Evolutionary conservation across 2,329 filamentous ascomycete species (phyloP).

Genomic region (Neonectria magnoliae): DNA sequence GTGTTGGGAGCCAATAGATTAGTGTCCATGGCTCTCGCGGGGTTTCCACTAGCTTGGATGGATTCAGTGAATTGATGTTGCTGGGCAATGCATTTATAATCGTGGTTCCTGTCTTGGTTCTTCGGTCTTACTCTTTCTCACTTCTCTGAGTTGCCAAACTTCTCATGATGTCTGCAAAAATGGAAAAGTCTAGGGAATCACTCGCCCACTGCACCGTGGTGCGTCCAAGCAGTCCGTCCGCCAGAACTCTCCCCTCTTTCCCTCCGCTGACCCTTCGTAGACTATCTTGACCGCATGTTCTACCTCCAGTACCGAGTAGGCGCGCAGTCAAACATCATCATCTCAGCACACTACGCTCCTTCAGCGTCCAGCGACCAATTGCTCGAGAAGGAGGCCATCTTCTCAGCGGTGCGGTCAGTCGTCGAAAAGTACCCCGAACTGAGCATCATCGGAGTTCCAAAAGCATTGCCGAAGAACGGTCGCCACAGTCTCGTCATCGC

Average conservation of each 20-base stretch:
- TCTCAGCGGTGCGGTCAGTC: constrained; percentile 14
- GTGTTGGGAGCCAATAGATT: not conserved
- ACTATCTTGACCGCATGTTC: constrained; percentile 31
- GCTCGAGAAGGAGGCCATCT: constrained; percentile 13
- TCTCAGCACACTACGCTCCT: constrained; percentile 31
- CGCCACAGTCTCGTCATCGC: constrained; percentile 16
- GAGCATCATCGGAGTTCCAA: constrained; percentile 6
- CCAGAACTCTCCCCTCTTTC: not conserved
- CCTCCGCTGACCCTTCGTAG: not conserved
- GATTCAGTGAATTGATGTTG: not conserved
- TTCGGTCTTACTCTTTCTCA: not conserved
- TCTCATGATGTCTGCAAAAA: not conserved
- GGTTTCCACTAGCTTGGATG: too few relatives aligned
- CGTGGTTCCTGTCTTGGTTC: not conserved
- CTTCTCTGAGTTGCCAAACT: not conserved
- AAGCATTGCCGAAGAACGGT: not conserved
- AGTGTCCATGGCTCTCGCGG: too few relatives aligned
- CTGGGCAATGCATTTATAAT: not conserved
- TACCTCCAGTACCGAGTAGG: constrained; percentile 33
- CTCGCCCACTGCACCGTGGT: constrained; percentile 14
- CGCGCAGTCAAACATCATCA: constrained; percentile 29
- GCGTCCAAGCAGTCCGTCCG: constrained; percentile 18
- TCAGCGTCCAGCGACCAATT: too few relatives aligned
- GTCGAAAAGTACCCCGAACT: constrained; percentile 22
- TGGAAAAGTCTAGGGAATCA: not conserved